These are phyloP conservation scores for Fagus crenata DNA, from an alignment of 306 rosid species.

Conservation along the genomic window DNA sequence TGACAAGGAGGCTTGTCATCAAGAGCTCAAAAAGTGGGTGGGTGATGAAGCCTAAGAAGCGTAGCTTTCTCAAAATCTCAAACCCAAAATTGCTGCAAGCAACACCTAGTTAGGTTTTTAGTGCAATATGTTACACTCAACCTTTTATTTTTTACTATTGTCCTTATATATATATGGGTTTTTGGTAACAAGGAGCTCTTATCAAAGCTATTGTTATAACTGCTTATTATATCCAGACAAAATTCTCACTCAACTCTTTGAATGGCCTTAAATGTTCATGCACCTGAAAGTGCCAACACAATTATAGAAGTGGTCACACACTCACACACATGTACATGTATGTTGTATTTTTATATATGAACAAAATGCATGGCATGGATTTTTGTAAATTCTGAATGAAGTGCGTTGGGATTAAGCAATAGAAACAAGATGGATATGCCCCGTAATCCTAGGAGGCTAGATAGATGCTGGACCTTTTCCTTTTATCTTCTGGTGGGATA, in stretches of 20 bases:
- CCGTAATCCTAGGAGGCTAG: neutral
- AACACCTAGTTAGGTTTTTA: conserved; percentile 30
- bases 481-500: neutral
- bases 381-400: neutral
- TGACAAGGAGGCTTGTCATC: too few relatives aligned
- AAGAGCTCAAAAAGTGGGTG: too few relatives aligned
- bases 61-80: neutral
- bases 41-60: conserved; percentile 20
- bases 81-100: neutral
- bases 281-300: neutral
- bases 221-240: conserved; percentile 18
- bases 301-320: neutral
- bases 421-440: conserved; percentile 7
- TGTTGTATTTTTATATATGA: too few relatives aligned
- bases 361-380: neutral
- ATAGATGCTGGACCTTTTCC: neutral
- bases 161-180: neutral
- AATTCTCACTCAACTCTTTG: neutral
- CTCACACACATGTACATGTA: neutral
- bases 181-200: conserved; percentile 26
- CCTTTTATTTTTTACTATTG: conserved; percentile 27
- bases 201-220: conserved; percentile 15
- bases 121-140: conserved; percentile 24
- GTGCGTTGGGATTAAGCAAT: conserved; percentile 10
- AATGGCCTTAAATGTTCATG: neutral